phyloP scores from a whole-genome alignment of 805 yeast species.

The Candida gorgasii region DNA sequence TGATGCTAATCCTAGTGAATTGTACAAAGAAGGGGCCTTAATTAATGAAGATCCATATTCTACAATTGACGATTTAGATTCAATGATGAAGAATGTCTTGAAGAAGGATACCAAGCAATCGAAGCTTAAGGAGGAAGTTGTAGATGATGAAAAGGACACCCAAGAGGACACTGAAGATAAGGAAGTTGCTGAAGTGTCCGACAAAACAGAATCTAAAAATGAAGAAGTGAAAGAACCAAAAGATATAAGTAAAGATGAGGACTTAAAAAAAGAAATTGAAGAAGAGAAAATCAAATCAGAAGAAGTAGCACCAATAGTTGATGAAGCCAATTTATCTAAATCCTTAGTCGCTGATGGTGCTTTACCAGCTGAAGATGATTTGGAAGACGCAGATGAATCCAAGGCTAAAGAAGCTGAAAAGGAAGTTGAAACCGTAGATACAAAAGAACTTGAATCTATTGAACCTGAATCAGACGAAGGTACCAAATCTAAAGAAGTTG shows the following conservation, averaged over 20 bases:
- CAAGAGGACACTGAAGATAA: neutral
- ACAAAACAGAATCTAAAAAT: neutral
- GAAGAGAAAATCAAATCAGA: conserved; percentile 10
- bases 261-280: conserved; percentile 9
- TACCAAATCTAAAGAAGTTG: conserved; percentile 2
- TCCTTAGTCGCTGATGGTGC: conserved; percentile 6
- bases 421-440: conserved; percentile 7
- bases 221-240: conserved; percentile 2
- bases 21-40: conserved; percentile 59
- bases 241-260: neutral
- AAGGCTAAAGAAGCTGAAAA: conserved; percentile 13
- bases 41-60: conserved; percentile 50
- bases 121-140: neutral
- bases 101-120: neutral
- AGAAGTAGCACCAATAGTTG: conserved; percentile 9
- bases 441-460: neutral
- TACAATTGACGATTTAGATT: conserved; percentile 49
- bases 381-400: conserved; percentile 6
- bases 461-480: neutral
- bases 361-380: conserved; percentile 9
- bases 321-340: conserved; percentile 7
- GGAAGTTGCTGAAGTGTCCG: no score
- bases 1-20: conserved; percentile 36
- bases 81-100: conserved; percentile 27
- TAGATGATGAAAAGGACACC: neutral